Evolutionary conservation across 1,139 yeast species (phyloP), one percentile per base, ranked within the genome.

Genomic region (Scheffersomyces illinoinensis): DNA sequence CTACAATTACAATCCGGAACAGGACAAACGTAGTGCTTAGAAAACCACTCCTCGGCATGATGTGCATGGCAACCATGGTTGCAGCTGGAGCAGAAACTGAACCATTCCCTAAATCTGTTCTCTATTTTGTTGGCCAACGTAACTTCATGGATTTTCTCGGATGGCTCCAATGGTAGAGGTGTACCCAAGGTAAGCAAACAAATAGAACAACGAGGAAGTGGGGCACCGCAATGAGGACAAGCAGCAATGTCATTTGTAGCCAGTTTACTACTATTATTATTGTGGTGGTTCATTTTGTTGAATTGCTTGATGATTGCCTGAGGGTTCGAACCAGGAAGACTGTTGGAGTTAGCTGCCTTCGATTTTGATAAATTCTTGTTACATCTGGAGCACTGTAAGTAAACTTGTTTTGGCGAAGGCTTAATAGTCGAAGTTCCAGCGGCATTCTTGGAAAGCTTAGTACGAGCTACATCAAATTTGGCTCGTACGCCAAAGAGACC

Each of bases 1-100:
- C 86, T 79, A 70, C 98, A 95, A 55, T 83, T 81, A 68, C 98
- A 95, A 57, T 93, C 97, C 0, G 98, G 97, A 2, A 93, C 97
- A 0, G 99, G 98, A 70, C 99, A 95, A 2, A 91, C 85, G 59
- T 84, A 85, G 67, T 93, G 97, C 71, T 88, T 89, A 20, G 89
- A 84, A 70, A 95, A 95, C 98, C 98, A 95, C 68, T 92, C 97
- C 65, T 90, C 93, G 0, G 98, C 98, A 72, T 95, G 98, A 18
- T 89, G 92, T 0, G 97, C 93, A 75, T 95, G 99, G 83, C 89
- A 87, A 1, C 98, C 97, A 69, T 95, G 98, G 70, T 90, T 91
- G 71, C 98, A 95, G 33, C 89, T 86, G 63, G 95, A 77, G 70
- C 99, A 95, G 73, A 92, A 92, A 64, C 96, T 91, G 64, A 95